Evolutionary conservation across 228 moss, liverwort and hornwort genomes (phyloP), one percentile per base, ranked within the genome.

Genomic region (Sphagnum fallax): DNA sequence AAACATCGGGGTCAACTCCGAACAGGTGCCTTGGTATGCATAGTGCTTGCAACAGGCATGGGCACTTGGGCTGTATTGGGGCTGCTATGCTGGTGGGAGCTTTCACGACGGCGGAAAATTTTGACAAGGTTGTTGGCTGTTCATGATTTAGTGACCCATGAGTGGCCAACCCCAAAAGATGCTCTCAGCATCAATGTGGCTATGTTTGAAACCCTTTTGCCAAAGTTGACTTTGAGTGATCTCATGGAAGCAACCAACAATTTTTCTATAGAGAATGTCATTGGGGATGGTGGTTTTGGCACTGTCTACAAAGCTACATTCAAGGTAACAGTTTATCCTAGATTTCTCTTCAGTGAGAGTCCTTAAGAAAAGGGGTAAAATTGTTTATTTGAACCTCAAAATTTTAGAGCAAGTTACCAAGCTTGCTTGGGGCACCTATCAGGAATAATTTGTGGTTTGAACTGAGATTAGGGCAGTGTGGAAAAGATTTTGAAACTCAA

Each of bases 231-330:
- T 7, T 61, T 70, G 16, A 61, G 69, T 52, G 67, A 66, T 16
- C 63, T 78, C 53, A 53, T 53, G 66, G 65, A 73, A 51, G 81
- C 81, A 5, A 81, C 81, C 11, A 66, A 53, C 60, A 71, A 71
- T 12, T 81, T 81, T 63, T 71, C 74, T 1, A 49, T 67, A 6
- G 74, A 81, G 15, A 74, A 73, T 50, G 66, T 82, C 16, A 67
- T 82, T 11, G 82, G 82, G 8, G 78, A 78, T 64, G 82, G 82
- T 50, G 82, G 82, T 15, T 82, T 82, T 53, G 82, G 82, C 61
- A 78, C 67, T 12, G 82, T 82, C 64, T 82, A 82, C 75, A 75
- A 71, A 62, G 82, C 72, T 48, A 53, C 32, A 49, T 52, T 82
- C 47, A 61, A 61, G 61, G 70, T 70, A 62, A 32, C 32, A 32